phyloP scores from a whole-genome alignment of 306 rosid genomes.

The Fragaria iinumae region DNA sequence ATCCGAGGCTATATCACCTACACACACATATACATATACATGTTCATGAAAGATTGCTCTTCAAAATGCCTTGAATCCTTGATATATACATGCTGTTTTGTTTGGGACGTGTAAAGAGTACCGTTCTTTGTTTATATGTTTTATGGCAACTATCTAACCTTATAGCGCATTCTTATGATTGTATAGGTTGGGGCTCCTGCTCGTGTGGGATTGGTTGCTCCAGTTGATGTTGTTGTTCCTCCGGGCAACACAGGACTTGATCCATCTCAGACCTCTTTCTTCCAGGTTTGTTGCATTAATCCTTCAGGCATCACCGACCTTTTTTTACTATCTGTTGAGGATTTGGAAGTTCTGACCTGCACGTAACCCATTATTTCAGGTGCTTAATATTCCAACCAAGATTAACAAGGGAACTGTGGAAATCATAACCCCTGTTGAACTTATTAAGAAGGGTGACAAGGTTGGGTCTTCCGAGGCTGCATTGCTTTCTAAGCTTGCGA shows the following conservation, averaged over 20 bases:
- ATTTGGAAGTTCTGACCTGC: background rate
- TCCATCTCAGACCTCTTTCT: conserved; percentile 51
- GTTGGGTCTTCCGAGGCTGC: conserved; percentile 97
- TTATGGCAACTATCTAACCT: background rate
- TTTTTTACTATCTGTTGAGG: background rate
- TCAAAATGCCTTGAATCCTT: background rate
- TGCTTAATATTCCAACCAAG: conserved; percentile 73
- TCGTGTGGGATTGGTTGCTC: conserved; percentile 95
- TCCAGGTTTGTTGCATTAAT: conserved; percentile 54
- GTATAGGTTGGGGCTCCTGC: conserved; percentile 92
- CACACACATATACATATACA: too few species aligned
- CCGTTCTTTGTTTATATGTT: background rate
- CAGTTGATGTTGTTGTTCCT: conserved; percentile 90
- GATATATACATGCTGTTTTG: background rate
- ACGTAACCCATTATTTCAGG: conserved; percentile 36
- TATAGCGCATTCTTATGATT: background rate
- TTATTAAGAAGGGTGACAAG: conserved; percentile 88
- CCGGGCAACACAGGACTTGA: conserved; percentile 77
- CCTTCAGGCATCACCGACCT: background rate
- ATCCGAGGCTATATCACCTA: too few species aligned
- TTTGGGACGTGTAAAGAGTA: background rate
- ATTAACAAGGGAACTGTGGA: conserved; percentile 34
- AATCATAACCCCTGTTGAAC: conserved; percentile 90
- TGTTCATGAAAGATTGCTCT: background rate
- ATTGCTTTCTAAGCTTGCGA: conserved; percentile 81